Evolutionary conservation across 164 flowering plant genomes (phyloP).

Genomic region (Kingdonia uniflora): DNA sequence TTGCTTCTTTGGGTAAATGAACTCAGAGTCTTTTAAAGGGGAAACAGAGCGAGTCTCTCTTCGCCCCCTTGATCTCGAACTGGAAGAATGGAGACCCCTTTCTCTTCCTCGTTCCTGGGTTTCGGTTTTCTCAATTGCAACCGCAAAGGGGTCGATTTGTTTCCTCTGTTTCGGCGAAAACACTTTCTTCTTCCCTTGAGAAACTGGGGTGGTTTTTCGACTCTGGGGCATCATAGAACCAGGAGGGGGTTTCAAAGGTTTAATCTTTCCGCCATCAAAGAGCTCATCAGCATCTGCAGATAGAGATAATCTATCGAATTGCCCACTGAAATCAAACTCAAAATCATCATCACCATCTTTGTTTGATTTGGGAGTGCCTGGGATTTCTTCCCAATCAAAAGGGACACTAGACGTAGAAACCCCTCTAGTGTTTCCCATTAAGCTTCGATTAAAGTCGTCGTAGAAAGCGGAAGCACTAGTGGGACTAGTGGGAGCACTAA

Average conservation of each 20-base stretch:
- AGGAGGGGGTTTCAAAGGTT: slow-evolving; percentile 42
- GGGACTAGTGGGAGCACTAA: slow-evolving; percentile 39
- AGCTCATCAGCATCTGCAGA: slow-evolving; percentile 74
- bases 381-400: slow-evolving; percentile 39
- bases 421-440: neutral
- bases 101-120: slow-evolving; percentile 36
- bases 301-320: slow-evolving; percentile 22
- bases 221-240: neutral
- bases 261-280: slow-evolving; percentile 62
- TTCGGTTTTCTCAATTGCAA: slow-evolving; percentile 11
- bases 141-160: slow-evolving; percentile 19
- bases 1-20: neutral
- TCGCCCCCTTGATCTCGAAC: neutral
- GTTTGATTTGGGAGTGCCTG: slow-evolving; percentile 33
- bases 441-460: slow-evolving; percentile 11
- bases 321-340: slow-evolving; percentile 47
- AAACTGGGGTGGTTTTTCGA: slow-evolving; percentile 13
- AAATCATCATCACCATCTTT: slow-evolving; percentile 24
- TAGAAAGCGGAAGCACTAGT: slow-evolving; percentile 15
- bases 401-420: slow-evolving; percentile 19
- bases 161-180: slow-evolving; percentile 37
- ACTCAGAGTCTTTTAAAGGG: too few species aligned
- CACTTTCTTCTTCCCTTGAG: slow-evolving; percentile 27
- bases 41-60: too few species aligned
- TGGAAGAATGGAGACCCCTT: slow-evolving; percentile 5